Base-by-base conservation (phyloP, 2,329 filamentous ascomycete species). In the Elsinoe perseae region DNA sequence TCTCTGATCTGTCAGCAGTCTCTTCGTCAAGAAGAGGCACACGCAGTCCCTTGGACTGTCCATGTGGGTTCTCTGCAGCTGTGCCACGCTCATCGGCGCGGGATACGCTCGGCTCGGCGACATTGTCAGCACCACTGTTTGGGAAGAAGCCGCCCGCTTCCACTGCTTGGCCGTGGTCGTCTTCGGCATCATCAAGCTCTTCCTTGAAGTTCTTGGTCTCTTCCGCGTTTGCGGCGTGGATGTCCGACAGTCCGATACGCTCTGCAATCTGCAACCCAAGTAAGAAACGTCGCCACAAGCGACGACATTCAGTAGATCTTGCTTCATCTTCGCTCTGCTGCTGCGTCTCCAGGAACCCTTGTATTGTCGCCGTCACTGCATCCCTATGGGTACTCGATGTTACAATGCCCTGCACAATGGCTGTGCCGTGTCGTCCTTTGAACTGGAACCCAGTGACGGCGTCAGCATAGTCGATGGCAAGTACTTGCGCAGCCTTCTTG, bases 401-500 rank as follows among this genome's bases (percentile, higher is more conserved):
- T 0, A 98, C 83, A 1, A 86, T 80, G 1, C 93, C 93, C 34
- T 82, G 80, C 1, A 93, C 72, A 2, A 96, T 79, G 1, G 93
- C 90, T 2, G 89, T 96, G 14, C 92, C 92, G 56, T 89, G 84
- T 2, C 89, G 82, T 0, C 90, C 90, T 65, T 83, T 85, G 72
- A 97, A 98, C 34, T 85, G 79, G 65, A 97, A 98, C 0, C 92
- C 92, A 0, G 86, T 93, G 4, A 98, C 82, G 0, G 93, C 93
- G 28, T 92, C 89, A 2, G 89, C 89, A 68, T 87, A 95, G 70
- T 97, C 90, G 16, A 97, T 78, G 0, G 84, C 84, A 1, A 96
- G 70, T 1, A 91, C 72, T 57, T 80, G 82, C 0, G 90, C 89
- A 1, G 92, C 92, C 52, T 80, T 80, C 1, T 80, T 75, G 1